Conservation (phyloP, 257 asterid genomes). For the Catharanthus roseus region DNA sequence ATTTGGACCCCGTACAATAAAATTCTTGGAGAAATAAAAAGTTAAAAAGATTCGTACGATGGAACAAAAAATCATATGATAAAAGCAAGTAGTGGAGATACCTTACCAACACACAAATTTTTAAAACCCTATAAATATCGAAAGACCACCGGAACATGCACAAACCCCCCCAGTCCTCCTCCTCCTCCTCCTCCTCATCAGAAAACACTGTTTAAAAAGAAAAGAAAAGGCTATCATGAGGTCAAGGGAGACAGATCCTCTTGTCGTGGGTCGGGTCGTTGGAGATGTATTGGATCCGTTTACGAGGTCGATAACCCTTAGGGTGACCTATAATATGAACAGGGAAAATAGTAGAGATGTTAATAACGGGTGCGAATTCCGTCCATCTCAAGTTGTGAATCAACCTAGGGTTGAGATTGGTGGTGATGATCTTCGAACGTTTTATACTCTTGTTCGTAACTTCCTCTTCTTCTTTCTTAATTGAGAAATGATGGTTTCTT, state of each 20-base stretch:
- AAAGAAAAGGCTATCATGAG: too few species aligned
- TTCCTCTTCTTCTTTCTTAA: not conserved
- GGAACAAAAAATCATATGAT: not conserved
- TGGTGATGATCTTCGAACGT: slow-evolving; percentile 61
- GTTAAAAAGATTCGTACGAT: not conserved
- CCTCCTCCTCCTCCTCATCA: too few species aligned
- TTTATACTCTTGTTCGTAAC: slow-evolving; percentile 49
- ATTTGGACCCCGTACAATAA: not conserved
- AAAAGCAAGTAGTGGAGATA: not conserved
- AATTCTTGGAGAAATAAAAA: not conserved
- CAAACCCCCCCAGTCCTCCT: not conserved
- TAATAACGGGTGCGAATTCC: slow-evolving; percentile 54
- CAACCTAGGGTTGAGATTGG: slow-evolving; percentile 72
- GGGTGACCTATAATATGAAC: slow-evolving; percentile 32
- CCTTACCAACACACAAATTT: too few species aligned
- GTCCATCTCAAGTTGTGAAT: slow-evolving; percentile 57
- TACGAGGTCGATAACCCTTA: slow-evolving; percentile 37
- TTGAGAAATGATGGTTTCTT: too few species aligned
- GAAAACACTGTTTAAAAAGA: too few species aligned
- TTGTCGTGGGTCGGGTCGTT: slow-evolving; percentile 53
- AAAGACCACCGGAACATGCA: not conserved
- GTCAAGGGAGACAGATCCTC: slow-evolving; percentile 59
- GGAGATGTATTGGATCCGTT: slow-evolving; percentile 72
- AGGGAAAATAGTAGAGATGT: slow-evolving; percentile 25
- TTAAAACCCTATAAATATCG: slow-evolving; percentile 7